Base-by-base conservation (phyloP, 306 rosid species). In the Citrullus mucosospermus region DNA sequence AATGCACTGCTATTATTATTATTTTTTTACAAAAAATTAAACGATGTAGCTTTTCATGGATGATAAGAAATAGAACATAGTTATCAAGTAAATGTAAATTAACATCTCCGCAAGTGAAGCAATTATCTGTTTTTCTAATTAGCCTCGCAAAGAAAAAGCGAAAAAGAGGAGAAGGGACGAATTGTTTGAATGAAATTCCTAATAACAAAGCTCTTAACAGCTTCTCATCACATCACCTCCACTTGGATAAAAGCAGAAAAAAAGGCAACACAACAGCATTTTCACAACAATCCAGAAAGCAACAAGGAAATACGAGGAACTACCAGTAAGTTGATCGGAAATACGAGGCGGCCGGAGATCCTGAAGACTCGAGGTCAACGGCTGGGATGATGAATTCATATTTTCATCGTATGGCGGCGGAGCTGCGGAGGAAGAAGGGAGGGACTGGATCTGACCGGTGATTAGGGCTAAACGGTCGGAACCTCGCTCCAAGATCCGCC, bases 381-480 rank as follows among this genome's bases (percentile, higher is more conserved):
- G 88, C 80, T 67, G 83, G 50, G 84, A 46, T 44, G 81, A 50
- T 28, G 79, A 72, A 75, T 13, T 48, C 28, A 81, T 6, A 69
- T 50, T 77, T 28, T 78, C 41, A 20, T 6, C 60, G 11, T 17
- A 63, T 13, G 82, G 69, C 22, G 59, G 41, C 18, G 82, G 81
- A 78, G 73, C 41, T 28, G 80, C 17, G 12, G 78, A 20, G 65
- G 81, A 17, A 13, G 75, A 15, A 43, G 83, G 82, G 13, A 87
- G 81, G 61, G 78, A 81, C 57, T 87, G 80, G 88, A 89, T 78
- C 77, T 78, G 93, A 84, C 98, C 93, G 44, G 89, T 82, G 46
- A 94, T 92, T 73, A 90, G 86, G 48, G 95, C 93, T 15, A 94
- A 83, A 9, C 95, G 95, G 77, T 92, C 95, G 84, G 96, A 80